Base-by-base conservation (phyloP, 768 basidiomycete species). In the Zangia roseola region DNA sequence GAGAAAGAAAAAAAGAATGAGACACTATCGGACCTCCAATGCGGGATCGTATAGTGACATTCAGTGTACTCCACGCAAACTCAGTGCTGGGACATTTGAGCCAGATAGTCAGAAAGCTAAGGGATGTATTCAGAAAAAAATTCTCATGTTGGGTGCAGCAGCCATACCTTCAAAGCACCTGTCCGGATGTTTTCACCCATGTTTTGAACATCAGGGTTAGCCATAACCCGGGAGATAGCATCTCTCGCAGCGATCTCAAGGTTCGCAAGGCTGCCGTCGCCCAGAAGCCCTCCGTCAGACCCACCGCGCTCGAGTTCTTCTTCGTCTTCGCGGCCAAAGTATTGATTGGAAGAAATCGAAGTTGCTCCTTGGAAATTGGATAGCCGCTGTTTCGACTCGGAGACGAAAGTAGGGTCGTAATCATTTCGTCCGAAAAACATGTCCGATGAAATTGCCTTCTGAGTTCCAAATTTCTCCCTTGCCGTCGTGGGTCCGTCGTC, bases 391-490 rank as follows among this genome's bases (percentile, higher is more conserved):
- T 91, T 88, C 6, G 94, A 94, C 70, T 97, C 93, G 39, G 75
- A 70, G 35, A 79, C 60, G 4, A 82, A 76, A 31, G 67, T 60
- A 2, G 91, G 82, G 63, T 98, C 94, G 70, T 97, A 97, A 19
- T 83, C 68, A 41, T 88, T 88, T 35, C 95, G 81, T 20, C 86
- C 92, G 65, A 98, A 98, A 75, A 87, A 97, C 90, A 94, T 93
- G 63, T 98, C 97, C 4, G 93, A 95, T 6, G 94, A 97, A 66
- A 99, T 99, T 45, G 82, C 93, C 65, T 97, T 99, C 66, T 98
- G 97, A 50, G 62, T 68, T 2, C 92, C 91, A 66, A 98, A 99
- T 59, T 90, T 91, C 8, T 94, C 88, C 49, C 94, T 83, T 1
- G 97, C 95, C 16, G 80, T 81, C 5, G 83, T 93, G 0, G 84